Evolutionary conservation across 2,329 filamentous ascomycete species (phyloP).

Genomic region (Pseudocercospora eumusae): DNA sequence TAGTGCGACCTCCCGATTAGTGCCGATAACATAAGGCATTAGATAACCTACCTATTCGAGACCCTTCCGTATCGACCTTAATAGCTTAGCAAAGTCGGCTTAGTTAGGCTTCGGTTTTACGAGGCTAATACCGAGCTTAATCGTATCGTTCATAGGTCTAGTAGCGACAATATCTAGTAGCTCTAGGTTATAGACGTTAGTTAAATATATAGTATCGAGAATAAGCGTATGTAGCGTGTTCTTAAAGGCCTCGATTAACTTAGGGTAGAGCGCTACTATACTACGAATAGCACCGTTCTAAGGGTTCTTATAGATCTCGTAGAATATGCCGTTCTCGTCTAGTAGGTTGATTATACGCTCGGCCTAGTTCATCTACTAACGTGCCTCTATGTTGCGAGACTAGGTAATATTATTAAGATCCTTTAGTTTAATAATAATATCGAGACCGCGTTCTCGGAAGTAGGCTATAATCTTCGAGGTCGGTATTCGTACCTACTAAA

Average conservation of each 20-base stretch:
- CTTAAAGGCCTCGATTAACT: too few relatives aligned
- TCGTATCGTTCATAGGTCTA: background rate
- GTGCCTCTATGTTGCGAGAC: too few relatives aligned
- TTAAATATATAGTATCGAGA: background rate
- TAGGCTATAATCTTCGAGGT: background rate
- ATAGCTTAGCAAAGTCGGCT: background rate
- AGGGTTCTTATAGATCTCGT: too few relatives aligned
- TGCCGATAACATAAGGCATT: background rate
- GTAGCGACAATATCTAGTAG: background rate
- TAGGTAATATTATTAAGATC: background rate
- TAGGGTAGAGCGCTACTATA: too few relatives aligned
- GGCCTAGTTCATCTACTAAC: too few relatives aligned
- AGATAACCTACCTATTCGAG: background rate
- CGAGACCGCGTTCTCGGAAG: too few relatives aligned
- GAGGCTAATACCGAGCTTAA: background rate
- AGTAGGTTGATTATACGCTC: too few relatives aligned
- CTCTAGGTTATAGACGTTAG: background rate
- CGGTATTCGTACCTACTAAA: background rate
- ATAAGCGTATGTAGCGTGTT: too few relatives aligned
- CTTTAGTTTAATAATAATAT: too few relatives aligned
- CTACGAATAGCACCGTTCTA: too few relatives aligned
- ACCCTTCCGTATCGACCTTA: background rate
- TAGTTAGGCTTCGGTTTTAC: background rate
- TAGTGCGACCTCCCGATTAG: background rate
- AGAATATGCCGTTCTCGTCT: too few relatives aligned